Evolutionary conservation across 2,329 filamentous ascomycete genomes (phyloP), one percentile per base, ranked within the genome.

Genomic region (Trematosphaeria pertusa): DNA sequence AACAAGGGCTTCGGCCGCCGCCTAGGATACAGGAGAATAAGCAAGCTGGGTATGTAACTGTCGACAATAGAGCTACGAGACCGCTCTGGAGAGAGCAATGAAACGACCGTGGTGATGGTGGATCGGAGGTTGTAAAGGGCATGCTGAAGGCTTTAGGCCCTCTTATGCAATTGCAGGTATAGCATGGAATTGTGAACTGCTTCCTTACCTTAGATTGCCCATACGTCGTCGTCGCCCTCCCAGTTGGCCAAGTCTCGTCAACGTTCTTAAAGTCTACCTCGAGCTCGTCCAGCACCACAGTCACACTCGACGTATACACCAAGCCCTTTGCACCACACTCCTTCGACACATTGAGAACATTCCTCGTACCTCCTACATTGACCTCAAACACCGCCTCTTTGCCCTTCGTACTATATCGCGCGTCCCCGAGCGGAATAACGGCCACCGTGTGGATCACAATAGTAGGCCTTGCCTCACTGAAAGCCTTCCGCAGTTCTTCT

Each of bases 271-370:
- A 81, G 69, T 96, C 89, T 50, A 77, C 83, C 51, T 81, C 78
- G 20, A 77, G 44, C 59, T 92, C 92, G 73, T 97, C 91, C 67
- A 89, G 87, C 55, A 96, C 79, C 52, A 96, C 87, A 50, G 91
- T 95, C 42, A 89, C 88, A 43, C 88, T 94, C 71, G 89, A 94
- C 14, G 93, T 97, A 74, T 93, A 96, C 36, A 97, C 89, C 55
- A 97, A 85, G 0, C 83, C 89, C 73, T 86, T 89, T 63, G 93
- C 91, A 52, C 82, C 86, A 28, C 73, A 81, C 57, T 82, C 78
- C 65, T 82, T 81, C 60, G 88, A 88, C 12, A 89, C 89, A 26
- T 87, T 83, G 43, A 97, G 77, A 37, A 97, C 82, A 56, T 87
- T 86, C 56, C 79, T 80, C 11, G 94, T 97, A 40, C 93, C 93